Evolutionary conservation across 2,329 filamentous ascomycete genomes (phyloP), one percentile per base, ranked within the genome.

Genomic region (Apiospora rasikravindrae): DNA sequence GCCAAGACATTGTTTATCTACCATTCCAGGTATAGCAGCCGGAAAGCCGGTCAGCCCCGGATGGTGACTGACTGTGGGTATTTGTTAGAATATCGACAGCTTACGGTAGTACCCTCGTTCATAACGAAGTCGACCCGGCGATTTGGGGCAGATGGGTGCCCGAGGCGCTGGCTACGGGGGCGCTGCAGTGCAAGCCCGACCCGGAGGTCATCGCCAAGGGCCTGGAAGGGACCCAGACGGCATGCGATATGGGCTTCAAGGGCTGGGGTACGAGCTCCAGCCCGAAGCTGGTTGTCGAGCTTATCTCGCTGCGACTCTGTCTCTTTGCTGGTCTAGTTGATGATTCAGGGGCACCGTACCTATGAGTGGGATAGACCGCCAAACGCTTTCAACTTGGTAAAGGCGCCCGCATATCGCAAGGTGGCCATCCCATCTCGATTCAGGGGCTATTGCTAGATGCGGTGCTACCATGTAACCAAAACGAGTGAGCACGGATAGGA

Each of bases 71-170:
- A 79, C 22, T n/a, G 75, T 82, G 5, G 33, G 33, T 11, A 70
- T 72, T 72, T 16, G 71, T 77, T 70, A 74, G 73, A 1, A 26
- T 22, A 53, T 33, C 22, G 33, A 75, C 77, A n/a, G 75, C 81
- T 73, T 78, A 76, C 61, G 80, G 77, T 24, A 74, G 74, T 2
- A 74, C 77, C 4, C 73, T 82, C 8, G 78, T 76, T n/a, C 75
- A 81, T 67, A 76, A 81, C 37, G 77, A 78, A 40, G 74, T 81
- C 16, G 80, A 79, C 5, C 75, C 75, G 37, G 75, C 76, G 0
- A 74, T 86, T 14, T 86, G 81, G 74, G 79, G 78, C 29, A 79
- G 82, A 24, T 86, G 81, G 73, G 67, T 86, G 13, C 79, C 82
- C 0, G 73, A 77, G 29, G 85, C 84, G 5, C 75, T 87, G 67